A percentile compares a stretch with the other conserved stretches of the same genome.
These are phyloP conservation scores for Stylonectria norvegica DNA, from an alignment of 2,329 filamentous ascomycete species.

Conservation along the genomic window DNA sequence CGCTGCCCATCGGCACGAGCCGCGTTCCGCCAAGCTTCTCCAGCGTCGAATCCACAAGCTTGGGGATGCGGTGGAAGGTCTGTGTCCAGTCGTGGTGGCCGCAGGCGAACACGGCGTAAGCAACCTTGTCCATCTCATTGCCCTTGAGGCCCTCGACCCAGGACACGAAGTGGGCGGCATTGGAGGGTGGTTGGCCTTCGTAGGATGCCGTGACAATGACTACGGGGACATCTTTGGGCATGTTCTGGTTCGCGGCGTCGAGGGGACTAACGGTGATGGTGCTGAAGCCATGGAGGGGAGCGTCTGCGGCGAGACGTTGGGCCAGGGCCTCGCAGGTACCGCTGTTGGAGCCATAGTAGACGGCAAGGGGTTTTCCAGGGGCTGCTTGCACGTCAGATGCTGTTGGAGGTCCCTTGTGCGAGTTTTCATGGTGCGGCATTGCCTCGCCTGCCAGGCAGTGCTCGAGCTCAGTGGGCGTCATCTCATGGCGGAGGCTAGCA, in stretches of 20 bases:
- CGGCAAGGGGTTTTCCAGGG: constrained; percentile 49
- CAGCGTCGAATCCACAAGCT: constrained; percentile 54
- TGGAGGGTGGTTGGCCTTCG: constrained; percentile 71
- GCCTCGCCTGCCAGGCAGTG: constrained; percentile 39
- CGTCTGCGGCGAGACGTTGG: constrained; percentile 58
- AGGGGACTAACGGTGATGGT: constrained; percentile 52
- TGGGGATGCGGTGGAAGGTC: constrained; percentile 68
- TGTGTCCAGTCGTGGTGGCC: constrained; percentile 55
- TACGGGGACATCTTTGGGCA: constrained; percentile 59
- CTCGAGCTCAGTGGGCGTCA: constrained; percentile 46
- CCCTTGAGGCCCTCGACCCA: constrained; percentile 59
- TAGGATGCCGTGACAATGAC: constrained; percentile 69
- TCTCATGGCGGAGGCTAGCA: constrained; percentile 49
- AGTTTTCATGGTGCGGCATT: constrained; percentile 7
- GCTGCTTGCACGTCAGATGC: constrained; percentile 5
- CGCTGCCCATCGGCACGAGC: constrained; percentile 47
- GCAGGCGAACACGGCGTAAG: constrained; percentile 69
- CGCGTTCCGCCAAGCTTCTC: constrained; percentile 33
- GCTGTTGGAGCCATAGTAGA: constrained; percentile 71
- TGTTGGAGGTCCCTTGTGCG: constrained; percentile 1
- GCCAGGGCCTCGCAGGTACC: constrained; percentile 72
- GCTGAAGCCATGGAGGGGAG: constrained; percentile 56
- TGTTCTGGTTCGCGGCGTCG: constrained; percentile 57
- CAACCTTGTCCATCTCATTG: constrained; percentile 51
- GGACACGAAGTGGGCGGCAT: constrained; percentile 63